phyloP scores from a whole-genome alignment of 345 rosid species.

The Aquilaria malaccensis region DNA sequence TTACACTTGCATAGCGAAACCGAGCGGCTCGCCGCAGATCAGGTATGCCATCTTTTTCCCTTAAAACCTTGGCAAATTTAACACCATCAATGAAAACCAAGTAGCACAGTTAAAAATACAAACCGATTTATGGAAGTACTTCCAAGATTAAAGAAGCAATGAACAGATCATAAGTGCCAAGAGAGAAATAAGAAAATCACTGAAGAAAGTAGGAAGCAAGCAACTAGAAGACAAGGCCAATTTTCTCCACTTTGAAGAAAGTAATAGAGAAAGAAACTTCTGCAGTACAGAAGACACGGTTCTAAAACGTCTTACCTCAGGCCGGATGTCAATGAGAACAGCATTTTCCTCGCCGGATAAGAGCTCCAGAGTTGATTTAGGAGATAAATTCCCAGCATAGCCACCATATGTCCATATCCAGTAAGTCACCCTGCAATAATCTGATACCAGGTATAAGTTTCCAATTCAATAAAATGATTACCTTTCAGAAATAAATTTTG shows the following conservation, averaged over 20 bases:
- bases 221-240: constrained; percentile 5
- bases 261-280: no score
- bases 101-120: neutral
- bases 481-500: constrained; percentile 9
- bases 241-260: neutral
- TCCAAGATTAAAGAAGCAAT: constrained; percentile 1
- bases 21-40: constrained; percentile 88
- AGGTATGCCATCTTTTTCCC: constrained; percentile 89
- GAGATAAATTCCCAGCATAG: constrained; percentile 89
- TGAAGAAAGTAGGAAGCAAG: constrained; percentile 5
- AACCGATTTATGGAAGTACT: neutral
- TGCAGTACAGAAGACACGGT: constrained; percentile 7
- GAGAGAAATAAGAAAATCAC: neutral
- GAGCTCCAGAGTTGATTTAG: constrained; percentile 61
- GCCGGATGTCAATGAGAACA: constrained; percentile 81
- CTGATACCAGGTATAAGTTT: constrained; percentile 62
- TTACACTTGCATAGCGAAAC: constrained; percentile 69
- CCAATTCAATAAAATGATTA: constrained; percentile 18
- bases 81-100: constrained; percentile 12
- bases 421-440: constrained; percentile 81
- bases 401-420: constrained; percentile 73
- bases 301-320: constrained; percentile 73
- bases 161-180: constrained; percentile 4
- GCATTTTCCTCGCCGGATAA: constrained; percentile 60
- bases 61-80: constrained; percentile 45